Conservation (phyloP, 2,329 filamentous ascomycete genomes). For the Zymoseptoria passerinii region DNA sequence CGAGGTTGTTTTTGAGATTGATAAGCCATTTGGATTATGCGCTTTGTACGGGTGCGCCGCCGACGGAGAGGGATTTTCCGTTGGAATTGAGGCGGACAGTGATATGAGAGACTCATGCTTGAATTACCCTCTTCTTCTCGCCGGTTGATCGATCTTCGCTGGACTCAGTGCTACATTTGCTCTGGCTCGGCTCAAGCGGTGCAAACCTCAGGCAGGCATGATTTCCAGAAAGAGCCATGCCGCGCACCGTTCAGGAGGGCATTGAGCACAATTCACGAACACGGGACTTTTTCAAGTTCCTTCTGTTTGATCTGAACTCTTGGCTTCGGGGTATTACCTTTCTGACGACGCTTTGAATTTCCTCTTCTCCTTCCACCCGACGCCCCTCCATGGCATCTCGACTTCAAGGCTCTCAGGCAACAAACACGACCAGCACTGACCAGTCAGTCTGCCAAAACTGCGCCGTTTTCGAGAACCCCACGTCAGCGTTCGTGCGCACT, state of each 20-base stretch:
- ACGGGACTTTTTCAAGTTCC: background rate
- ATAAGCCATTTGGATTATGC: conserved; percentile 16
- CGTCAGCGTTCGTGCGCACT: too few species aligned
- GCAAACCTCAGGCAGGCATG: too few species aligned
- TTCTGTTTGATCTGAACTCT: background rate
- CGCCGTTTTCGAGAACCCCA: too few species aligned
- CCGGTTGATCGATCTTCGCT: too few species aligned
- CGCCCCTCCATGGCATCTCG: too few species aligned
- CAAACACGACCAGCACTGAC: too few species aligned
- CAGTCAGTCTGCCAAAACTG: too few species aligned
- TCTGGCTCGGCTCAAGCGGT: too few species aligned
- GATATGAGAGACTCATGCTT: background rate
- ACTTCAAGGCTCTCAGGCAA: too few species aligned
- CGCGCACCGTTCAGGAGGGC: background rate
- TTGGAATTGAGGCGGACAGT: conserved; percentile 14
- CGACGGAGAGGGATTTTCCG: conserved; percentile 15
- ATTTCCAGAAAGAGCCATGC: background rate
- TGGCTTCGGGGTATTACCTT: background rate
- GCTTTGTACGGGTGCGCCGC: conserved; percentile 14
- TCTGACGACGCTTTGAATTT: background rate
- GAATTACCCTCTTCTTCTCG: too few species aligned
- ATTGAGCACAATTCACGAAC: background rate
- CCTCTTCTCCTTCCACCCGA: background rate
- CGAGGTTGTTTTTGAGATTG: conserved; percentile 14
- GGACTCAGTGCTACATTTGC: too few species aligned